Base-by-base conservation (phyloP, 768 basidiomycete species). In the Termitomyces sp. region DNA sequence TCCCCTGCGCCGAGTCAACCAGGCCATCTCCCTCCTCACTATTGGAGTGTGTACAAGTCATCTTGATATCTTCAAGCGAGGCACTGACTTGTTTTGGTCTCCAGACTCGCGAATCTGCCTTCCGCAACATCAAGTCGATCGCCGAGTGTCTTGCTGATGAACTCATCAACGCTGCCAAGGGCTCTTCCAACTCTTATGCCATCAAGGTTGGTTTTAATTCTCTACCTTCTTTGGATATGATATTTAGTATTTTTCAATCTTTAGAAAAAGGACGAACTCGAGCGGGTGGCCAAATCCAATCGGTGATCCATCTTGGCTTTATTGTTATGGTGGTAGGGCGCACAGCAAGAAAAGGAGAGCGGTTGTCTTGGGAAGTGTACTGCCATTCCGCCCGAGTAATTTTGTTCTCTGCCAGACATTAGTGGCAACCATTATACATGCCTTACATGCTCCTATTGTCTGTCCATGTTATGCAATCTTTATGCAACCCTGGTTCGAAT, bases 271-370 rank as follows among this genome's bases (percentile, higher is more conserved):
- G 95, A 98, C 76, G 96, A 99, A 76, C 86, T 99, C 63, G 96
- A 99, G 82, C 95, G 96, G 82, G 97, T 99, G 56, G 97, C 97
- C 80, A 98, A 98, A 81, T 97, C 94, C 76, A 99, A 99, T 82
- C 92, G 96, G 85, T 99, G 85, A 92, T 87, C 54, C 43, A 59
- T 61, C 50, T 58, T 63, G 55, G 43, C 55, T 52, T 55, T 57
- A 34, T 58, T 50, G 19, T 51, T 49, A 16, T 55, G 54, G 42
- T 53, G 57, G 57, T 48, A 45, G 50, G 56, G 54, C 35, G 34
- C 54, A 58, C 37, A 53, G 42, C 45, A 54, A 56, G 56, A 62
- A 62, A 56, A 57, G 54, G 61, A 55, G 62, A 54, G 54, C 39
- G 23, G 23, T 27, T 49, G 48, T 55, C 35, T 57, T 42, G 59